Evolutionary conservation across 2,329 filamentous ascomycete genomes (phyloP), one percentile per base, ranked within the genome.

Genomic region (Diaporthe nobilis): DNA sequence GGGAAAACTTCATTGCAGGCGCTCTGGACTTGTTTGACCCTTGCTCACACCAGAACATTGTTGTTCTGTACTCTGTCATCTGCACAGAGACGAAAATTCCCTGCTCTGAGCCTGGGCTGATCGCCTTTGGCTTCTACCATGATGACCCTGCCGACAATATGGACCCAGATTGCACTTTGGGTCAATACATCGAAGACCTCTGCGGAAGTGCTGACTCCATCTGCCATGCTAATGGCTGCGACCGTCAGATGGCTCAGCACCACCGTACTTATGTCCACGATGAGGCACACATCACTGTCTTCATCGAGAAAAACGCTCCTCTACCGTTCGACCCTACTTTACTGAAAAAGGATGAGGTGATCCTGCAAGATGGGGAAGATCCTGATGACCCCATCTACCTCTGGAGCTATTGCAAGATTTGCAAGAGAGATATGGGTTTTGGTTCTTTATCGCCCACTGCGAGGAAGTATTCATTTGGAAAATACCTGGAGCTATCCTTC

Each of bases 391-490:
- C 93, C 3, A 98, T 99, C 74, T 90, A 96, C 75, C 98, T 99
- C 95, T 99, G 97, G 97, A 98, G 95, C 79, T 95, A 94, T 80
- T 99, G 97, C 86, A 97, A 98, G 80, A 89, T 94, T 42, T 99
- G 97, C 83, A 93, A 94, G 71, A 95, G 95, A 79, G 96, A 98
- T 82, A 98, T 96, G 0, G 94, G 95, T 53, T 92, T 96, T 65
- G 94, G 94, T 79, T 92, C 93, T 44, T 98, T 99, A 95, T 98
- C 96, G 0, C 92, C 95, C 74, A 95, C 92, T 80, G 97, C 96
- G 0, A 99, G 95, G 94, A 98, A 97, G 83, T 99, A 99, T 83
- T 99, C 97, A 0, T 98, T 99, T 81, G 97, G 95, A 15, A 99
- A 99, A 84, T 99, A 98, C 81, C 88, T 99, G n/a, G 97, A 99